Conservation (phyloP, 2,329 filamentous ascomycete genomes). For the Talaromyces sp. region DNA sequence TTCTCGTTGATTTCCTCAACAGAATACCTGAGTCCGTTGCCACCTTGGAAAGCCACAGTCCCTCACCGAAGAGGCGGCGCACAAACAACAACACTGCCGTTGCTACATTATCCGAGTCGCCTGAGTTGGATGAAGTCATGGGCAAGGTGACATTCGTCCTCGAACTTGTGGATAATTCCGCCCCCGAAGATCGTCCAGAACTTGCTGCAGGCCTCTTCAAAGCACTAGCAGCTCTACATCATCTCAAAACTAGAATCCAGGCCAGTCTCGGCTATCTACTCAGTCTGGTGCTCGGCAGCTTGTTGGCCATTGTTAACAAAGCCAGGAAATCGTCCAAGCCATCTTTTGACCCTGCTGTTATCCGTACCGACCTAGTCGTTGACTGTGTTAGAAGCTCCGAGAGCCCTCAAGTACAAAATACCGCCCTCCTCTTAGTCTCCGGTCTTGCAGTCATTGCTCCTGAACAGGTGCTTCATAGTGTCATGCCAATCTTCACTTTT, state of each 20-base stretch:
- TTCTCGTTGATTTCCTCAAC: conserved; percentile 69
- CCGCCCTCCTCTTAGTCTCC: conserved; percentile 81
- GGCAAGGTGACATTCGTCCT: conserved; percentile 80
- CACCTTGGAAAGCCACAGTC: conserved; percentile 67
- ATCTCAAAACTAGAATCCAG: conserved; percentile 73
- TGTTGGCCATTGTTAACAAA: conserved; percentile 78
- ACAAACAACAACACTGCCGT: conserved; percentile 70
- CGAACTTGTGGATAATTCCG: conserved; percentile 79
- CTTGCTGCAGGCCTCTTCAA: conserved; percentile 78
- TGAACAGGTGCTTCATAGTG: conserved; percentile 87
- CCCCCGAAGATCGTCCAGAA: conserved; percentile 68
- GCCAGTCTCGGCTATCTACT: conserved; percentile 90
- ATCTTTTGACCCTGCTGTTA: conserved; percentile 71
- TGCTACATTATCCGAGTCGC: conserved; percentile 58
- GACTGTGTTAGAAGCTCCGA: conserved; percentile 90
- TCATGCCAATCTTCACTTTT: conserved; percentile 99
- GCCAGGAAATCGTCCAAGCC: conserved; percentile 49
- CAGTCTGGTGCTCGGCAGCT: conserved; percentile 74
- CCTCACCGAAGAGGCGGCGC: conserved; percentile 73
- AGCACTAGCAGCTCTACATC: conserved; percentile 80
- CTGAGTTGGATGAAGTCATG: conserved; percentile 65
- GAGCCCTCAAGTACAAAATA: conserved; percentile 90
- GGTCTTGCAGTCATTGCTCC: conserved; percentile 82
- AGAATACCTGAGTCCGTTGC: conserved; percentile 67
- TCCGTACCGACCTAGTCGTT: conserved; percentile 85